Conservation (phyloP, 2,329 filamentous ascomycete species). For the Monilinia fructicola region DNA sequence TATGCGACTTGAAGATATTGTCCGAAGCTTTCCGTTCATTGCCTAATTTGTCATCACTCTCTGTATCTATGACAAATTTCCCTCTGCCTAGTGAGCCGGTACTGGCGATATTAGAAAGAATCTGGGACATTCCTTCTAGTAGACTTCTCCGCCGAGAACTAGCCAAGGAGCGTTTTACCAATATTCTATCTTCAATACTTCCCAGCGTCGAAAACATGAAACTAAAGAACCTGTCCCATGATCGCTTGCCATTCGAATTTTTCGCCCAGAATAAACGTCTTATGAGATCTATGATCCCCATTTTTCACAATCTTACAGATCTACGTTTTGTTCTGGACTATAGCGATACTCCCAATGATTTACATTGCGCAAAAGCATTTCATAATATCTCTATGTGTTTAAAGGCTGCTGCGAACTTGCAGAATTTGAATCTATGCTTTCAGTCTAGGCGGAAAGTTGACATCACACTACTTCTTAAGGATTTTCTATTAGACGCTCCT, state of each 20-base stretch:
- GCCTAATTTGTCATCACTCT: slow-evolving; percentile 27
- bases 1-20: slow-evolving; percentile 29
- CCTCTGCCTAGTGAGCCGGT: slow-evolving; percentile 7
- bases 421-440: slow-evolving; percentile 29
- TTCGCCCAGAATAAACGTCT: slow-evolving; percentile 30
- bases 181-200: slow-evolving; percentile 26
- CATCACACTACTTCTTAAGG: slow-evolving; percentile 6
- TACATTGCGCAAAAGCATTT: slow-evolving; percentile 27
- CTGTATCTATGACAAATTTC: not conserved
- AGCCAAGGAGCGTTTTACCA: slow-evolving; percentile 32
- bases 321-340: slow-evolving; percentile 33
- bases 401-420: slow-evolving; percentile 25
- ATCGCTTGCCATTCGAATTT: slow-evolving; percentile 38
- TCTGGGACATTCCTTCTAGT: slow-evolving; percentile 36
- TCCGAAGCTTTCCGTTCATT: slow-evolving; percentile 29
- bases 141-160: slow-evolving; percentile 31
- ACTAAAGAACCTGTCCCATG: slow-evolving; percentile 33
- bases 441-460: slow-evolving; percentile 25
- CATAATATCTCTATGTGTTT: slow-evolving; percentile 30
- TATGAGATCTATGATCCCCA: slow-evolving; percentile 26
- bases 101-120: slow-evolving; percentile 27
- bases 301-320: slow-evolving; percentile 28
- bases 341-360: slow-evolving; percentile 19
- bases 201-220: slow-evolving; percentile 6
- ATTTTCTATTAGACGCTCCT: not conserved